phyloP scores from a whole-genome alignment of 2,329 filamentous ascomycete species.

The Parafenestella ontariensis region DNA sequence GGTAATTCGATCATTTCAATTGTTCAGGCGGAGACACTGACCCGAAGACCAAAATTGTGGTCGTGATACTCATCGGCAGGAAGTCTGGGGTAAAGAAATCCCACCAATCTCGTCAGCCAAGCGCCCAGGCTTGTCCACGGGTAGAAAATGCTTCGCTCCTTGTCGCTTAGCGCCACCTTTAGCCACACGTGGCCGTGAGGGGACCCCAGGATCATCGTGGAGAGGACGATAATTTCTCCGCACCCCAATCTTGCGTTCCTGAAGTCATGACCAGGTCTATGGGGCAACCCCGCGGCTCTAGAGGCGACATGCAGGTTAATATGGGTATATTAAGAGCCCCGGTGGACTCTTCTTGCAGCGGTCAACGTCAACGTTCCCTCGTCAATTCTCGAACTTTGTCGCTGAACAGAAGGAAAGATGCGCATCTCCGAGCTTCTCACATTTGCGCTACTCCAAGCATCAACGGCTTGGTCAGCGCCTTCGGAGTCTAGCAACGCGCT shows the following conservation, averaged over 20 bases:
- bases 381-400: background rate
- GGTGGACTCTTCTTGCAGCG: slow-evolving; percentile 3
- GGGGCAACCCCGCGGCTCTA: slow-evolving; percentile 8
- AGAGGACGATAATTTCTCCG: slow-evolving; percentile 24
- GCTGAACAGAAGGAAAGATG: slow-evolving; percentile 23
- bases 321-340: slow-evolving; percentile 27
- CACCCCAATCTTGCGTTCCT: slow-evolving; percentile 7
- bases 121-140: slow-evolving; percentile 5
- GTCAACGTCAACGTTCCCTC: background rate
- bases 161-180: slow-evolving; percentile 22
- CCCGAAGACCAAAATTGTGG: background rate
- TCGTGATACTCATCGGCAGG: background rate
- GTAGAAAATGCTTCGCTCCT: slow-evolving; percentile 23
- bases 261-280: slow-evolving; percentile 7
- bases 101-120: slow-evolving; percentile 33
- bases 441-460: slow-evolving; percentile 36
- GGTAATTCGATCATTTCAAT: background rate
- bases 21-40: background rate
- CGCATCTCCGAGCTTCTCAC: slow-evolving; percentile 32
- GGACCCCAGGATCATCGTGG: slow-evolving; percentile 17
- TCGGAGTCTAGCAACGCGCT: slow-evolving; percentile 18
- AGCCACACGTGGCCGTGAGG: slow-evolving; percentile 26
- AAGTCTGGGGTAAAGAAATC: slow-evolving; percentile 18
- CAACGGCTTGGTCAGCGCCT: slow-evolving; percentile 25
- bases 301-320: slow-evolving; percentile 12